These are phyloP conservation scores for Euclidium syriacum DNA, from an alignment of 345 rosid species.

Conservation along the genomic window DNA sequence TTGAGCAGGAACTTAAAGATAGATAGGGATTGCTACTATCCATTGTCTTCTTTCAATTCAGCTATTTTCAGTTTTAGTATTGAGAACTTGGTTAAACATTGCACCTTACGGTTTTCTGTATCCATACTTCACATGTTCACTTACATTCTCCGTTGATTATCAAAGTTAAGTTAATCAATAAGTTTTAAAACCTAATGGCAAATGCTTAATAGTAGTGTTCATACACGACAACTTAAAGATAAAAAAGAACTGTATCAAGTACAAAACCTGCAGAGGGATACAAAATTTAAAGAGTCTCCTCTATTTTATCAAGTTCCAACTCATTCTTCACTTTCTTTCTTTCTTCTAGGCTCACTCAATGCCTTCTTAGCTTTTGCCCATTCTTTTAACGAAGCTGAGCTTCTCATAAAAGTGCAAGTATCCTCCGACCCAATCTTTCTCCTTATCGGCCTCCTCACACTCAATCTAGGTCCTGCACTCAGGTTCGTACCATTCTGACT, in stretches of 20 bases:
- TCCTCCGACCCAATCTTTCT: slow-evolving; percentile 34
- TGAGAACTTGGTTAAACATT: neutral
- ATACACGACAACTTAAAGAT: too few species aligned
- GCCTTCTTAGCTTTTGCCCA: slow-evolving; percentile 69
- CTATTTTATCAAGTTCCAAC: neutral
- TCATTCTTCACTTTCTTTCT: slow-evolving; percentile 32
- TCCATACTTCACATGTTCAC: slow-evolving; percentile 1
- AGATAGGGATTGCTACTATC: slow-evolving; percentile 32
- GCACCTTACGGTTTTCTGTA: neutral
- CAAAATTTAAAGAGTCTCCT: neutral
- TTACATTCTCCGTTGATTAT: neutral
- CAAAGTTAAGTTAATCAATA: slow-evolving; percentile 1
- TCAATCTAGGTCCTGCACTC: slow-evolving; percentile 18
- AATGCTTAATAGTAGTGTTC: neutral
- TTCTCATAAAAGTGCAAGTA: slow-evolving; percentile 72
- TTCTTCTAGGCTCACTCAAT: slow-evolving; percentile 45
- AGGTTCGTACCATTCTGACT: neutral
- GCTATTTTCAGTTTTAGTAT: neutral
- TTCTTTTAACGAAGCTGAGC: slow-evolving; percentile 60
- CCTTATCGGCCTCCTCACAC: neutral
- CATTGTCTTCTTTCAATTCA: neutral
- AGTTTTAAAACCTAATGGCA: neutral
- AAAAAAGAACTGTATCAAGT: neutral
- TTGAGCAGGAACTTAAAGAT: slow-evolving; percentile 83
- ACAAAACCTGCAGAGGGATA: slow-evolving; percentile 1